Base-by-base conservation (phyloP, 306 rosid genomes). In the Phaseolus lunatus region DNA sequence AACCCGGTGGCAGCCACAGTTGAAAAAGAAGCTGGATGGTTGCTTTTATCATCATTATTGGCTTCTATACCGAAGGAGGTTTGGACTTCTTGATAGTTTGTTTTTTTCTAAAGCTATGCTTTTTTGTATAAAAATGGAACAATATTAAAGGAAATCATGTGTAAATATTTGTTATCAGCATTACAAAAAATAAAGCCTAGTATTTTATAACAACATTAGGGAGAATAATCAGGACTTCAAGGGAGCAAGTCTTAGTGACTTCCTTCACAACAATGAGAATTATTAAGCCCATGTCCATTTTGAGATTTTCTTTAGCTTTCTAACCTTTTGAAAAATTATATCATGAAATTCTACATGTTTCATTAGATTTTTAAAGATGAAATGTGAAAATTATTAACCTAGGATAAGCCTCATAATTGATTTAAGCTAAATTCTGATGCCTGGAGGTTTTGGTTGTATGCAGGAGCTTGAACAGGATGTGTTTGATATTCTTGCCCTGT, bases 11-110 rank as follows among this genome's bases (percentile, higher is more conserved):
- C 92, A 49, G 90, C 91, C 27, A 63, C 79, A 50, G 86, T 95
- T 81, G 97, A 95, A 87, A 85, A 95, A 70, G 96, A 95, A 89
- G 97, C 96, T 78, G 99, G 99, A 58, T 95, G 98, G 98, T 87
- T 90, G 83, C 97, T 95, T 78, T 84, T 95, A 50, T 92, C 99
- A 67, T 92, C 97, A 69, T 83, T 90, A 48, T 89, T 92, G 73
- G 93, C 92, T 83, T 92, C 97, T 84, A 82, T 95, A 87, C 95
- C 97, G 10, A 90, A 88, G 84, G 93, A 95, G 98, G 98, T 92
- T 84, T 41, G 7, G 37, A 65, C 62, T 86, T 67, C 43, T 66
- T 57, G 39, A 41, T 58, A 5, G 45, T 70, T 54, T 6, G 56
- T 59, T 7, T 26, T 76, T 65, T 73, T 43, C 20, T 80, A 50